Evolutionary conservation across 352 stramenopile genomes (phyloP), one percentile per base, ranked within the genome.

Genomic region (Aphanomyces cochlioides): DNA sequence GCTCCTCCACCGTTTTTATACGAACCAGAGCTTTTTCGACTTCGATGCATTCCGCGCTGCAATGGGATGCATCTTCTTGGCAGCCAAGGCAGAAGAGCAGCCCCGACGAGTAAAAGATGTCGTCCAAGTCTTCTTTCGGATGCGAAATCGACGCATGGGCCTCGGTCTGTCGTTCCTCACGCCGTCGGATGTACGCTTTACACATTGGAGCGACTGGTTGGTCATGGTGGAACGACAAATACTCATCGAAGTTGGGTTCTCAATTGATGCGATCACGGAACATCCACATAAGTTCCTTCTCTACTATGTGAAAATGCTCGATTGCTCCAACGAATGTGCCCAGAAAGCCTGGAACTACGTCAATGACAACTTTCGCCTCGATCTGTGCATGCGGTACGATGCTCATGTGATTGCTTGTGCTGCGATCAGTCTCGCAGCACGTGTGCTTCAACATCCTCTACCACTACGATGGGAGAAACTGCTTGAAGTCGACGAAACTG

Each of bases 241-340:
- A 47, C 87, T 98, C 45, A 97, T 96, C 59, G 89, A 97, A 50
- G 72, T 97, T n/a, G 92, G 92, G 61, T 98, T 98, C 67, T 92
- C 87, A 53, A 77, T 98, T 64, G 97, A 98, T 77, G 93, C 84
- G 60, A 88, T 96, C 72, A 92, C 89, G 69, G 89, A 97, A 72
- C 92, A 97, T 71, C 89, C 90, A 56, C 92, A 97, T 83, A 96
- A 97, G 80, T 97, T 93, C 72, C 91, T 97, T 64, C 69, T 97
- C 54, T 97, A 97, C 77, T 97, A 97, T 72, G 76, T 97, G 70
- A 96, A 96, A 66, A 79, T 96, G 50, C 76, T 96, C 60, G 82
- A 91, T 54, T 82, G 80, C 63, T 85, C 75, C 73, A 77, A 86
- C 28, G 74, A 77, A 43, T 76, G 96, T 48, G 89, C 89, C 7